Evolutionary conservation across 495 filamentous ascomycete species (phyloP), one percentile per base, ranked within the genome.

Genomic region (Hypomontagnella submonticulosa): DNA sequence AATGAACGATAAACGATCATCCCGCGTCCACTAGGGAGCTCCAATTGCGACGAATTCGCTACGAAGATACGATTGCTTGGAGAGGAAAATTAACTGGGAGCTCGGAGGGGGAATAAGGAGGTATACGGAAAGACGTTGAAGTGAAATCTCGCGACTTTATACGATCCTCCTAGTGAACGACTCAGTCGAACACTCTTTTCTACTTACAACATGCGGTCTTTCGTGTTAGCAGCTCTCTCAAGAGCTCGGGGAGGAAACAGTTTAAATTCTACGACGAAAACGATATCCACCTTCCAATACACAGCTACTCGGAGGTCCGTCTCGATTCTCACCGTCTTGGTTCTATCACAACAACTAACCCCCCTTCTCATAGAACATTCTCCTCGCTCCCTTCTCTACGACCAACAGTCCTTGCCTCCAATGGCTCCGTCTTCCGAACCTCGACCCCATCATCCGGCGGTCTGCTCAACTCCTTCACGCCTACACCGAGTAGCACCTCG

Each of bases 371-470:
- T 32, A 80, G 79, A 47, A 52, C 70, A 40, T 79, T 81, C 71
- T 75, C 78, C 34, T 67, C 72, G 49, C 76, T 81, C 38, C 76
- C 79, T 6, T 56, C 52, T 50, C 73, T 80, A 6, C 78, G 79
- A 10, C 79, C 79, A 7, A 76, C 76, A 7, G 23, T 75, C 61
- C 54, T 58, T 42, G 34, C 61, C 36, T 27, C 64, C 36, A 19
- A 10, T 34, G 41, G 50, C 63, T 43, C 56, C 23, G 46, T 75
- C 44, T 79, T 79, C 73, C 73, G 77, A 4, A 23, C 57, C 20
- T 40, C 53, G 23, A 54, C 27, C 43, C 4, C 11, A 27, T 12
- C 30, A 4, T 7, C 34, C 19, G 65, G 34, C 56, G 38, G 55
- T 12, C 54, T 62, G 2, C 62, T 32, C n/a, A 38, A 41, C 40